A percentile compares a stretch with the other conserved stretches of the same genome.
Evolutionary conservation across 2,329 filamentous ascomycete genomes (phyloP).

Genomic region (Aspergillus sp.): DNA sequence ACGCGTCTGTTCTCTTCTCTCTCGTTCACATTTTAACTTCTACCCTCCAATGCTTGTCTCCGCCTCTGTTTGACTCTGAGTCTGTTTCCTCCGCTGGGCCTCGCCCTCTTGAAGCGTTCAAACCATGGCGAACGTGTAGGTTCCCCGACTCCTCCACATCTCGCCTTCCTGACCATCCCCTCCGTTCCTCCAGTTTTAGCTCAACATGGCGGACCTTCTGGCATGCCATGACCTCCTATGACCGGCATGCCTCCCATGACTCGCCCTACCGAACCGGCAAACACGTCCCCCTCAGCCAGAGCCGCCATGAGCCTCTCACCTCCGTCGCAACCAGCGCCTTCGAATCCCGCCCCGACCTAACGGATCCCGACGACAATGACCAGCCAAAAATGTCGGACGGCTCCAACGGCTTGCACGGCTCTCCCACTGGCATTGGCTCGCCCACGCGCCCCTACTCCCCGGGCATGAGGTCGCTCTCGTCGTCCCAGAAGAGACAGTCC

Average conservation of each 20-base stretch:
- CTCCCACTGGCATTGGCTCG: slow-evolving; percentile 46
- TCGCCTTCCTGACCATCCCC: slow-evolving; percentile 6
- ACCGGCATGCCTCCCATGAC: slow-evolving; percentile 84
- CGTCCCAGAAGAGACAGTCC: slow-evolving; percentile 52
- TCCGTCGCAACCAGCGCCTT: slow-evolving; percentile 76
- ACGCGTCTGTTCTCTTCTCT: slow-evolving; percentile 1
- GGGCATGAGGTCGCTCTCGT: slow-evolving; percentile 71
- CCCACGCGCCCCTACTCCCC: slow-evolving; percentile 74
- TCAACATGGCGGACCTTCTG: slow-evolving; percentile 81
- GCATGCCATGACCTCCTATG: slow-evolving; percentile 75
- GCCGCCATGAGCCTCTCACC: slow-evolving; percentile 70
- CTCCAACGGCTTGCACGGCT: slow-evolving; percentile 52
- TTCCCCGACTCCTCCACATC: slow-evolving; percentile 1
- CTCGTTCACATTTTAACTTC: not conserved
- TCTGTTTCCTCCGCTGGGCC: slow-evolving; percentile 4
- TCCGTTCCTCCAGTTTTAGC: slow-evolving; percentile 56
- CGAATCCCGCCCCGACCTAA: slow-evolving; percentile 79
- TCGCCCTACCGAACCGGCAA: slow-evolving; percentile 85
- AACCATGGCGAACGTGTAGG: slow-evolving; percentile 16
- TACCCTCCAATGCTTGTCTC: slow-evolving; percentile 9
- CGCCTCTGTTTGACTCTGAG: slow-evolving; percentile 6
- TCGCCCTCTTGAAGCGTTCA: slow-evolving; percentile 3
- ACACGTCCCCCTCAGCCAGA: slow-evolving; percentile 79
- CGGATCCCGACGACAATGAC: slow-evolving; percentile 69
- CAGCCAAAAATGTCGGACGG: slow-evolving; percentile 46